These are phyloP conservation scores for Ganoderma resinaceum DNA, from an alignment of 1,284 basidiomycete species.

Conservation along the genomic window DNA sequence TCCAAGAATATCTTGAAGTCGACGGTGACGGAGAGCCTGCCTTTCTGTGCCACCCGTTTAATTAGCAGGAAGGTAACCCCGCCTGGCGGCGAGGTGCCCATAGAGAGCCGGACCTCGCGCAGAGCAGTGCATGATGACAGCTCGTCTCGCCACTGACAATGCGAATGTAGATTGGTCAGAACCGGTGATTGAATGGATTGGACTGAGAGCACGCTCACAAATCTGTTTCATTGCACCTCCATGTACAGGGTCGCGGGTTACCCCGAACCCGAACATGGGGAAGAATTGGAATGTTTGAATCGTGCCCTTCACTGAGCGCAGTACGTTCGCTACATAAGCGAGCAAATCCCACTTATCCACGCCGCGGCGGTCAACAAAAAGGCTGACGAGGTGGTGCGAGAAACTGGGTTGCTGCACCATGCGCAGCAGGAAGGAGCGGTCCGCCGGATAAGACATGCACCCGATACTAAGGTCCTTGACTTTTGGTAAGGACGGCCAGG, in stretches of 20 bases:
- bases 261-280: neutral
- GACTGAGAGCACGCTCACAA: neutral
- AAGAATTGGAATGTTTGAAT: neutral
- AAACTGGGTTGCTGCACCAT: neutral
- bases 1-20: neutral
- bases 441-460: neutral
- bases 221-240: neutral
- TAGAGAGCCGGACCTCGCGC: neutral
- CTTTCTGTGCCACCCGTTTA: neutral
- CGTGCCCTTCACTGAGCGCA: neutral
- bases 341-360: neutral
- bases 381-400: neutral
- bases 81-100: neutral
- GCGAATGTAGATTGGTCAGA: neutral
- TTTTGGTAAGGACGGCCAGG: neutral
- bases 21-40: neutral
- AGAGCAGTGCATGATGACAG: neutral
- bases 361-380: neutral
- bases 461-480: neutral
- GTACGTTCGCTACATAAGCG: neutral
- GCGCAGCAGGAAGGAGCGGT: neutral
- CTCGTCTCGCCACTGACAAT: neutral
- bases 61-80: neutral
- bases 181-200: neutral
- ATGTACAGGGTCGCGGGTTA: neutral